Evolutionary conservation across 2,329 filamentous ascomycete genomes (phyloP).

Genomic region (Lanzia echinophila): DNA sequence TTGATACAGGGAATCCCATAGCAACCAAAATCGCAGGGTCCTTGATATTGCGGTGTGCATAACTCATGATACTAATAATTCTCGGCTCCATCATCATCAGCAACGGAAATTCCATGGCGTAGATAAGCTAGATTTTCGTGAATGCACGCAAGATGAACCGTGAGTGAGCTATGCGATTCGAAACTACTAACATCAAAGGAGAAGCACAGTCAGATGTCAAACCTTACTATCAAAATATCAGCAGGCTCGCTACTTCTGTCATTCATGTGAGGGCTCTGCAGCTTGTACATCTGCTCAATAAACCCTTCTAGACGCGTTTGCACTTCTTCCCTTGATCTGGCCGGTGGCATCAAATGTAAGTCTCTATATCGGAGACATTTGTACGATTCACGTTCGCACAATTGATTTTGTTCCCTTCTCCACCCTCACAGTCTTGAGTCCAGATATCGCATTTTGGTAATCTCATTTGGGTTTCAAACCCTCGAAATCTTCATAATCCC

Average conservation of each 20-base stretch:
- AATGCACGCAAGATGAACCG: too few species aligned
- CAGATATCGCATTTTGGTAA: conserved; percentile 15
- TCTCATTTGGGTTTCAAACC: conserved; percentile 36
- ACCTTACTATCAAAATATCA: conserved; percentile 31
- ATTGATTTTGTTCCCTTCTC: too few species aligned
- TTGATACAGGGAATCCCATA: conserved; percentile 31
- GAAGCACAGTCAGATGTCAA: background rate
- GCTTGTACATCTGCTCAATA: conserved; percentile 10
- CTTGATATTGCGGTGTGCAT: conserved; percentile 19
- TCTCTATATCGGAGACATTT: too few species aligned
- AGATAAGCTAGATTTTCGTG: conserved; percentile 32
- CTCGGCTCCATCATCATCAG: conserved; percentile 25
- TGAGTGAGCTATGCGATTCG: too few species aligned
- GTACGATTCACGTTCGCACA: too few species aligned
- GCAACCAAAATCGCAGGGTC: conserved; percentile 23
- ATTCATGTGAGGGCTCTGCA: conserved; percentile 29
- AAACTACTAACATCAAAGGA: conserved; percentile 26
- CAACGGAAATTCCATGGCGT: conserved; percentile 25
- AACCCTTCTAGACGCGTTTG: conserved; percentile 11
- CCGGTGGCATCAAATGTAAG: background rate
- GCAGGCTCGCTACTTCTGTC: conserved; percentile 30
- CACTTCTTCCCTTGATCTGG: conserved; percentile 10
- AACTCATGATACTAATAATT: conserved; percentile 23
- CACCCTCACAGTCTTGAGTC: too few species aligned
- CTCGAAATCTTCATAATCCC: conserved; percentile 43